Conservation (phyloP, 306 rosid species). For the Fagus crenata region DNA sequence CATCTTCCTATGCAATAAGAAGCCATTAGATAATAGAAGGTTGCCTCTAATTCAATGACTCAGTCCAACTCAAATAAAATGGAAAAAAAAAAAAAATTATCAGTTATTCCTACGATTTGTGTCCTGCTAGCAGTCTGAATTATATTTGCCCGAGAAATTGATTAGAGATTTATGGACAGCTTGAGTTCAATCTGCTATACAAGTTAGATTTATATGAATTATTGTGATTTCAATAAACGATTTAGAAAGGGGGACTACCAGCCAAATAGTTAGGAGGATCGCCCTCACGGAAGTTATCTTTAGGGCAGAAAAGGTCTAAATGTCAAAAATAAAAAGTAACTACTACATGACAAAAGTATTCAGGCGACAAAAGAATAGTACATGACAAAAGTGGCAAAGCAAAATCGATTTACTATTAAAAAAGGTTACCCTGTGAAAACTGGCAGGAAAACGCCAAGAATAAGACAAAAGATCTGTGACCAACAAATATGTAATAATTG, state of each 20-base stretch:
- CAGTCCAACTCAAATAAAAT: not conserved
- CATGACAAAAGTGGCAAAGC: not conserved
- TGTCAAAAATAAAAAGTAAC: constrained; percentile 19
- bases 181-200: not conserved
- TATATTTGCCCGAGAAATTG: not conserved
- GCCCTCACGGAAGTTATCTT: constrained; percentile 32
- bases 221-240: not conserved
- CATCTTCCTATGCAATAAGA: not conserved
- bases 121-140: not conserved
- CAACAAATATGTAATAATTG: not conserved
- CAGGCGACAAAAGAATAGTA: not conserved
- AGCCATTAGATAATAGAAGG: not conserved
- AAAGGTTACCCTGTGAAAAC: not conserved
- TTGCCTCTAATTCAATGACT: not conserved
- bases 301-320: constrained; percentile 25
- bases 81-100: not conserved
- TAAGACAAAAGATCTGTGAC: not conserved
- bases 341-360: too few species aligned
- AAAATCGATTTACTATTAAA: not conserved
- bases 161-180: not conserved
- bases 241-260: constrained; percentile 14
- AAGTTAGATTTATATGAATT: not conserved
- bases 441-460: not conserved
- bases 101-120: not conserved
- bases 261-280: constrained; percentile 29